Evolutionary conservation across 1,284 basidiomycete species (phyloP).

Genomic region (Malassezia yamatoensis): DNA sequence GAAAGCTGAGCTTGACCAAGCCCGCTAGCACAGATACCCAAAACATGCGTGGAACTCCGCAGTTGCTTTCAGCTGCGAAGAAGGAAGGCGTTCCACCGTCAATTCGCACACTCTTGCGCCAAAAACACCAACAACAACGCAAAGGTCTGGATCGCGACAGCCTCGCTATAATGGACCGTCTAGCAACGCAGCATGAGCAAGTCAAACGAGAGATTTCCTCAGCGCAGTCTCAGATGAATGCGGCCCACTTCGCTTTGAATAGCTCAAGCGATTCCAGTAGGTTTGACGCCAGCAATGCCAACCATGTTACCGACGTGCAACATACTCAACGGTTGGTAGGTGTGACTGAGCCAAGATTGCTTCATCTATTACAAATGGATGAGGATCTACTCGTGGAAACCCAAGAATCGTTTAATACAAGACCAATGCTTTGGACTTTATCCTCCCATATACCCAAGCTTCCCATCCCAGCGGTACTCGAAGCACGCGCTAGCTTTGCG

Average conservation of each 20-base stretch:
- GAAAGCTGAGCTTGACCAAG: slow-evolving; percentile 5
- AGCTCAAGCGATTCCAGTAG: too few species aligned
- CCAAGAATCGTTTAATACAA: too few species aligned
- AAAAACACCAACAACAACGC: neutral
- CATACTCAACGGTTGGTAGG: too few species aligned
- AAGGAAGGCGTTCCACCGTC: neutral
- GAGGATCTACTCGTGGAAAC: too few species aligned
- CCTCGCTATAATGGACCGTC: neutral
- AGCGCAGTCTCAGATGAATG: neutral
- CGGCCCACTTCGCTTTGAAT: neutral
- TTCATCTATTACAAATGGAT: too few species aligned
- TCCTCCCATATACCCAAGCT: too few species aligned
- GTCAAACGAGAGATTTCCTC: neutral
- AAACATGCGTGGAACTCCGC: neutral
- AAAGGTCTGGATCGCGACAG: neutral
- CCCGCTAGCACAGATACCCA: neutral
- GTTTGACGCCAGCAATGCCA: too few species aligned
- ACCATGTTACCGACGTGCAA: too few species aligned
- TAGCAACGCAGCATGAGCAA: neutral
- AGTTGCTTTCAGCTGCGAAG: neutral
- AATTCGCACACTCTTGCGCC: neutral
- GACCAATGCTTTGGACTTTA: too few species aligned
- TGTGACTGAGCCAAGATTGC: too few species aligned
- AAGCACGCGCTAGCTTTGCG: too few species aligned
- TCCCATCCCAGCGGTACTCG: too few species aligned